These are phyloP conservation scores for Didymella exigua DNA, from an alignment of 2,329 filamentous ascomycete genomes.

Conservation along the genomic window DNA sequence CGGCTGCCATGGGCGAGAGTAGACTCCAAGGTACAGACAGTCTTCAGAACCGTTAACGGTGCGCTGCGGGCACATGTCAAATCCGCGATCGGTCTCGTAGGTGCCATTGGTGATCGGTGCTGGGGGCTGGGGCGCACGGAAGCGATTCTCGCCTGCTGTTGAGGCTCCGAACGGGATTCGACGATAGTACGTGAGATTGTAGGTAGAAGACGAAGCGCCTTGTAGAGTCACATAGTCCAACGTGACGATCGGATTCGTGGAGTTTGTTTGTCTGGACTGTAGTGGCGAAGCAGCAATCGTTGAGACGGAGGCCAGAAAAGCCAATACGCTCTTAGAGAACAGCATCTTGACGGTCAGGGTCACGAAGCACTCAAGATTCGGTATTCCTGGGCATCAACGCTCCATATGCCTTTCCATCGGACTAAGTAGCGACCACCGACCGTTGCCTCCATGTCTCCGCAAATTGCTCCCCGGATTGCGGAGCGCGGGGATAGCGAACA, in stretches of 20 bases:
- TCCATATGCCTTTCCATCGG: conserved; percentile 9
- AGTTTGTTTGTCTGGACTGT: conserved; percentile 6
- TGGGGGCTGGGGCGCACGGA: conserved; percentile 65
- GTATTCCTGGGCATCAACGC: background rate
- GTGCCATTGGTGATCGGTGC: conserved; percentile 53
- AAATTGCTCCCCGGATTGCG: conserved; percentile 30
- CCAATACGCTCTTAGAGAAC: conserved; percentile 5
- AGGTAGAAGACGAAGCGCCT: conserved; percentile 57
- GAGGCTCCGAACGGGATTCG: conserved; percentile 67
- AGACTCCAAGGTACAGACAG: conserved; percentile 66
- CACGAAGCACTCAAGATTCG: background rate
- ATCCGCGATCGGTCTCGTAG: conserved; percentile 62
- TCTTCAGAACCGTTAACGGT: conserved; percentile 64
- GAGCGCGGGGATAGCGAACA: conserved; percentile 11
- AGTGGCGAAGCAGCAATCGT: conserved; percentile 19
- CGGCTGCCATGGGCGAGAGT: conserved; percentile 61
- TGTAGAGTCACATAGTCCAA: conserved; percentile 54
- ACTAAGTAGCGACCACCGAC: conserved; percentile 22
- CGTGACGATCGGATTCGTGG: conserved; percentile 27
- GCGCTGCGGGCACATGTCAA: conserved; percentile 65
- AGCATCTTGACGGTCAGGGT: conserved; percentile 18
- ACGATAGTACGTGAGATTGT: conserved; percentile 65
- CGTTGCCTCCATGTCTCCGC: conserved; percentile 34
- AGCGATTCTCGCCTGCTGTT: conserved; percentile 63
- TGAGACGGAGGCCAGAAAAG: conserved; percentile 9